Conservation (phyloP, 2,329 filamentous ascomycete genomes). For the Pseudogymnoascus sp. region DNA sequence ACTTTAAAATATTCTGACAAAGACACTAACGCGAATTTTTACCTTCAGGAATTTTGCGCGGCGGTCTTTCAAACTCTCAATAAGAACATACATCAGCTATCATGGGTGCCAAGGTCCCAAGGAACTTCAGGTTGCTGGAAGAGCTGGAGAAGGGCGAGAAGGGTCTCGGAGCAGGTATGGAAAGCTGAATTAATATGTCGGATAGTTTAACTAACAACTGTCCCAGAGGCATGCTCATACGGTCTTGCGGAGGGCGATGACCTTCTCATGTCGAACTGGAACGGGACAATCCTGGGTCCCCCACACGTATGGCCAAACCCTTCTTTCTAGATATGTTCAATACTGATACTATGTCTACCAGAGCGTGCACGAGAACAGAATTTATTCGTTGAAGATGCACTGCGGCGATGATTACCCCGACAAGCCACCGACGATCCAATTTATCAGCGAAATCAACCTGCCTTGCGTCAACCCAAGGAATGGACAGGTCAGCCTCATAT, state of each 20-base stretch:
- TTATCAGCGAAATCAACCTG: conserved; percentile 92
- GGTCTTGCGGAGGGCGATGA: conserved; percentile 91
- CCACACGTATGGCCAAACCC: conserved; percentile 65
- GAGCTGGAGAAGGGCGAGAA: conserved; percentile 99
- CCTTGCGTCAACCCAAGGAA: conserved; percentile 78
- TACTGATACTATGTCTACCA: conserved; percentile 28
- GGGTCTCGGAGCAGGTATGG: conserved; percentile 76
- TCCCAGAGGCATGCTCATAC: conserved; percentile 86
- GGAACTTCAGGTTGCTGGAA: conserved; percentile 93
- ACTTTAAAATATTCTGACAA: background rate
- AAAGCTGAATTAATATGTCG: background rate
- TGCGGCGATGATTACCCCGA: conserved; percentile 88
- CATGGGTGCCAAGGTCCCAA: conserved; percentile 66
- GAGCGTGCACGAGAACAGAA: conserved; percentile 97
- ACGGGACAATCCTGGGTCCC: conserved; percentile 91
- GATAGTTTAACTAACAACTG: background rate
- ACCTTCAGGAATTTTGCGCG: background rate
- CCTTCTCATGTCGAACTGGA: conserved; percentile 96
- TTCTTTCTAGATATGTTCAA: background rate
- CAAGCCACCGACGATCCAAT: conserved; percentile 78
- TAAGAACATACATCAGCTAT: conserved; percentile 9
- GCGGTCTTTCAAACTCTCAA: background rate
- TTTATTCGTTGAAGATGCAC: conserved; percentile 96
- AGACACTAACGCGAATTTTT: background rate
- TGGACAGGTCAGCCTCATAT: conserved; percentile 50